These are phyloP conservation scores for Didymella pinodella DNA, from an alignment of 2,329 filamentous ascomycete species.

Conservation along the genomic window DNA sequence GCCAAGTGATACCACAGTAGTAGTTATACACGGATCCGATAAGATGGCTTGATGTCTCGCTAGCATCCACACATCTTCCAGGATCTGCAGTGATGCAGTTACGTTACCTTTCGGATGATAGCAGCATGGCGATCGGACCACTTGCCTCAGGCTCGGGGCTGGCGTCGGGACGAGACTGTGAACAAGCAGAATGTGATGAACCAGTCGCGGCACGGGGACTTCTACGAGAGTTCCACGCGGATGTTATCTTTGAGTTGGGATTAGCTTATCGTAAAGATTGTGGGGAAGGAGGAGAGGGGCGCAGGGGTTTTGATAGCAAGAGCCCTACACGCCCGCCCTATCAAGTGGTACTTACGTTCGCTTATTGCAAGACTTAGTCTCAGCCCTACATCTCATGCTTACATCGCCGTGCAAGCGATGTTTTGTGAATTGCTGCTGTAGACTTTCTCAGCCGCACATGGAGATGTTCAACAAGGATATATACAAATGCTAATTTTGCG, in stretches of 20 bases:
- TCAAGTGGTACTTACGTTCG: background rate
- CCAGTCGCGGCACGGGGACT: constrained; percentile 3
- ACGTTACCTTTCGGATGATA: background rate
- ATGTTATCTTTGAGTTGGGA: constrained; percentile 17
- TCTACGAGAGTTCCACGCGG: background rate
- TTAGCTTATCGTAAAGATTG: constrained; percentile 17
- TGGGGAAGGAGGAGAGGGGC: constrained; percentile 5
- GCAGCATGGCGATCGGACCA: constrained; percentile 1
- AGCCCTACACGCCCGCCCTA: constrained; percentile 15
- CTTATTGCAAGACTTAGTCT: constrained; percentile 1
- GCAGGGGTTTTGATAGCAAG: constrained; percentile 13
- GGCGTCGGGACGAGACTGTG: constrained; percentile 3
- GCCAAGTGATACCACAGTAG: constrained; percentile 15
- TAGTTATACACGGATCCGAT: constrained; percentile 9
- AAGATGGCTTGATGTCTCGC: background rate
- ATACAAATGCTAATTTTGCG: constrained; percentile 9
- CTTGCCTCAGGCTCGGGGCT: background rate
- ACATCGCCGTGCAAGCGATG: background rate
- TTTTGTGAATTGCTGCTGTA: background rate
- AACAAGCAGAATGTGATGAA: background rate
- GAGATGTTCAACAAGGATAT: constrained; percentile 11
- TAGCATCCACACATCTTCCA: background rate
- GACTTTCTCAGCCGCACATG: background rate
- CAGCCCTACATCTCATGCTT: constrained; percentile 1
- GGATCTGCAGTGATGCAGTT: background rate